phyloP scores from a whole-genome alignment of 2,329 filamentous ascomycete genomes.

The Golovinomyces cichoracearum region DNA sequence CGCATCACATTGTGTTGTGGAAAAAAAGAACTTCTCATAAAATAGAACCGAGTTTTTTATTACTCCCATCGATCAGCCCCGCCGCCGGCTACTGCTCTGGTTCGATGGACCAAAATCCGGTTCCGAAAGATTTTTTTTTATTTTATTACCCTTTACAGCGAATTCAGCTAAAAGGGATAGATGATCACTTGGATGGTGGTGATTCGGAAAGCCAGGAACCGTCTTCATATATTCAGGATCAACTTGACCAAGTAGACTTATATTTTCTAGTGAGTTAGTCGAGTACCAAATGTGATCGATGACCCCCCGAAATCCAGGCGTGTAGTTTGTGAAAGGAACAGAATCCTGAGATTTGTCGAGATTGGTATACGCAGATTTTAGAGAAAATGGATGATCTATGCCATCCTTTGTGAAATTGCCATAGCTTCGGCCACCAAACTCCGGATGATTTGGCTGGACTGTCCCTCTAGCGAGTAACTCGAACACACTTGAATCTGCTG shows the following conservation, averaged over 20 bases:
- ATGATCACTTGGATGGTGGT: slow-evolving; percentile 52
- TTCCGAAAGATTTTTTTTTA: slow-evolving; percentile 12
- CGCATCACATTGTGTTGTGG: background rate
- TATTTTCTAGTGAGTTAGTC: slow-evolving; percentile 43
- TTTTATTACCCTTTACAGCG: slow-evolving; percentile 37
- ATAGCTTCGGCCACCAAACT: slow-evolving; percentile 60
- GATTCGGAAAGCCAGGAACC: slow-evolving; percentile 49
- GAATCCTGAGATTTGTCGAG: slow-evolving; percentile 64
- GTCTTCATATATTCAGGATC: slow-evolving; percentile 44
- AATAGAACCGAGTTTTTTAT: no score
- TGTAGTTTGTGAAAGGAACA: slow-evolving; percentile 87
- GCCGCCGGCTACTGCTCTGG: slow-evolving; percentile 7
- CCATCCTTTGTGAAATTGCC: slow-evolving; percentile 80
- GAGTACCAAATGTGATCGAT: slow-evolving; percentile 98
- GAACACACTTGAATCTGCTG: slow-evolving; percentile 65
- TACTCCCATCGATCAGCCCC: background rate
- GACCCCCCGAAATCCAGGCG: slow-evolving; percentile 69
- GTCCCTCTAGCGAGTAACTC: slow-evolving; percentile 64
- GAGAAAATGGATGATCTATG: slow-evolving; percentile 79
- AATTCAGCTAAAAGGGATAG: slow-evolving; percentile 43
- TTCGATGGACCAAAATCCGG: slow-evolving; percentile 15
- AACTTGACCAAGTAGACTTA: slow-evolving; percentile 39
- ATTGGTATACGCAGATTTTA: slow-evolving; percentile 69
- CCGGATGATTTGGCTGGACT: slow-evolving; percentile 45
- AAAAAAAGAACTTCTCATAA: background rate